A percentile compares a stretch with the other conserved stretches of the same genome.
These are phyloP conservation scores for Athelia sp. DNA, from an alignment of 1,284 basidiomycete genomes.

Conservation along the genomic window DNA sequence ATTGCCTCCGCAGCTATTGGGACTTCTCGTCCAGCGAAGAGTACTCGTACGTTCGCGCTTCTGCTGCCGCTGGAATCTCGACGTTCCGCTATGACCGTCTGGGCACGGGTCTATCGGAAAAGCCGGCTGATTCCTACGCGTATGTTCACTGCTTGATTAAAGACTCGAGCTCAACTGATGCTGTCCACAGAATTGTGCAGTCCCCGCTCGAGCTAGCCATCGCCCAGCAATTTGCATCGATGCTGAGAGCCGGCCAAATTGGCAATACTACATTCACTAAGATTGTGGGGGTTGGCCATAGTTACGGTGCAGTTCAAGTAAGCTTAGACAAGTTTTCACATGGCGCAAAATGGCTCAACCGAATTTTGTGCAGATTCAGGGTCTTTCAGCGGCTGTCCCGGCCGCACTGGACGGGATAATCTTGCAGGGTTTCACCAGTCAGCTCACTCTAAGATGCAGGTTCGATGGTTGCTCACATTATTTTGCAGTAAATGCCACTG, in stretches of 20 bases:
- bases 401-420: neutral
- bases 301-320: no score
- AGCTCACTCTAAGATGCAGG: neutral
- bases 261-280: no score
- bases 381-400: neutral
- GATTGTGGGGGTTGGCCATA: no score
- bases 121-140: neutral
- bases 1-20: neutral
- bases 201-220: no score
- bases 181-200: no score
- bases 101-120: neutral
- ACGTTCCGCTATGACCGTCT: constrained; percentile 3
- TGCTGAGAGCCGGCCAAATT: no score
- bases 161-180: no score
- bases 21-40: neutral
- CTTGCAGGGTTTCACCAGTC: neutral
- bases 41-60: neutral
- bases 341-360: no score
- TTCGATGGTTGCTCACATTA: neutral
- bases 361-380: neutral
- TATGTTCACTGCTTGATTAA: neutral
- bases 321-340: no score
- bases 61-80: neutral
- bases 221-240: no score
- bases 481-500: neutral